A percentile compares a stretch with the other conserved stretches of the same genome.
Conservation (phyloP, 2,329 filamentous ascomycete species). For the Alternaria novae-zelandiae region DNA sequence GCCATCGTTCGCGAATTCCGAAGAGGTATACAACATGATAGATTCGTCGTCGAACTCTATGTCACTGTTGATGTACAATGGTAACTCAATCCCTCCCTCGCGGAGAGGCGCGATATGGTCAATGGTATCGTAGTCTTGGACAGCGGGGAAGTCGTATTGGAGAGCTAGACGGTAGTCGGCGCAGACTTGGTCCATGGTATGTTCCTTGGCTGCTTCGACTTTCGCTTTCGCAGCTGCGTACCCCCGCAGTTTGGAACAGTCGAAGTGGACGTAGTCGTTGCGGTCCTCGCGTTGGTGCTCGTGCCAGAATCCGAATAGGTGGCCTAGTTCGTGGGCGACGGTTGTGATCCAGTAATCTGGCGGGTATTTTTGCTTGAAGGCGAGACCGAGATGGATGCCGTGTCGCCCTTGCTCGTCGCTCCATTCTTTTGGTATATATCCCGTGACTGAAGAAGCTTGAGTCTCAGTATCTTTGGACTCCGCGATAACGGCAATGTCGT, state of each 20-base stretch:
- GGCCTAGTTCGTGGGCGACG: conserved; percentile 1
- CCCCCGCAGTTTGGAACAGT: background rate
- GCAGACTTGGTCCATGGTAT: conserved; percentile 2
- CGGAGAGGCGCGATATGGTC: background rate
- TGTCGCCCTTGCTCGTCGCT: background rate
- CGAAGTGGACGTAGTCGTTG: background rate
- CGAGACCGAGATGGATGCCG: background rate
- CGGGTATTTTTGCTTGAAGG: background rate
- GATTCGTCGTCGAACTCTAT: conserved; percentile 4
- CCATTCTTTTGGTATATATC: conserved; percentile 1
- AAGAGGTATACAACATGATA: conserved; percentile 7
- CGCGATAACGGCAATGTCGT: background rate
- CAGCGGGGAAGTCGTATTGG: background rate
- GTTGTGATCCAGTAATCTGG: background rate
- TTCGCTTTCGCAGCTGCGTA: background rate
- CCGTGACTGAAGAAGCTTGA: background rate
- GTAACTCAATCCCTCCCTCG: background rate
- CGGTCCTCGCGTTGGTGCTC: background rate
- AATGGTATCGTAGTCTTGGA: background rate
- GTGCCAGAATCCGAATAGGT: background rate
- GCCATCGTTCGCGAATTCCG: background rate
- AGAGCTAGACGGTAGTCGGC: background rate
- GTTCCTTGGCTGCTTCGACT: background rate
- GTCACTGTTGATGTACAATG: background rate
- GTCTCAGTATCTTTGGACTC: background rate